Base-by-base conservation (phyloP, 2,329 filamentous ascomycete genomes). In the Nemania diffusa region DNA sequence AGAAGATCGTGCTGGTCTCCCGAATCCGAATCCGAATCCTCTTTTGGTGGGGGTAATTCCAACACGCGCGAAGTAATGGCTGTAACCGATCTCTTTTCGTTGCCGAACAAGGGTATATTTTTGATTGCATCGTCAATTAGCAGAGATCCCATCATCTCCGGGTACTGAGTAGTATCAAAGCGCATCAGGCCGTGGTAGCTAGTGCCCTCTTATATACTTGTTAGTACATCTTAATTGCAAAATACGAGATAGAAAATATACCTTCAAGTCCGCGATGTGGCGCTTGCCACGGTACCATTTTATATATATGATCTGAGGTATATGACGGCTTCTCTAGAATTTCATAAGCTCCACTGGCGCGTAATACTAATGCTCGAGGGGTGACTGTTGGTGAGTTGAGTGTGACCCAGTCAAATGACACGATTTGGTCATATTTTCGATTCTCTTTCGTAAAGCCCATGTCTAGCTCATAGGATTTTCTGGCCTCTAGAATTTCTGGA, bases 321-420 rank as follows among this genome's bases (percentile, higher is more conserved):
- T 83, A 82, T 0, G 87, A 86, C 4, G 89, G 87, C 73, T 87
- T 86, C 69, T 90, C 85, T 27, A 91, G 75, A 20, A 91, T 87
- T 32, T 89, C 87, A 73, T 90, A 88, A 15, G 80, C 81, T 20
- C 88, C 88, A 69, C 85, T 90, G 37, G 87, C 87, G 27, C 88
- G 83, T 27, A 91, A 76, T 1, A 88, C 87, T 26, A 91, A 76
- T 44, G 88, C 79, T n/a, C 88, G 83, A 32, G 88, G 87, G 26
- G 84, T 84, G 56, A 89, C 74, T 15, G 83, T 82, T 3, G 86
- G 81, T 3, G 85, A 87, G 11, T 84, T 82, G 53, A 90, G 80
- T 3, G 86, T 90, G 9, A 90, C 80, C 88, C 89, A 91, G 74
- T 91, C 89, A 75, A 91, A 91, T 0, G 88, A 90, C 7, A 91